Percentiles rank a stretch among this genome's conserved stretches.
These are phyloP conservation scores for Trichoderma pleuroti DNA, from an alignment of 2,329 filamentous ascomycete genomes.

Conservation along the genomic window DNA sequence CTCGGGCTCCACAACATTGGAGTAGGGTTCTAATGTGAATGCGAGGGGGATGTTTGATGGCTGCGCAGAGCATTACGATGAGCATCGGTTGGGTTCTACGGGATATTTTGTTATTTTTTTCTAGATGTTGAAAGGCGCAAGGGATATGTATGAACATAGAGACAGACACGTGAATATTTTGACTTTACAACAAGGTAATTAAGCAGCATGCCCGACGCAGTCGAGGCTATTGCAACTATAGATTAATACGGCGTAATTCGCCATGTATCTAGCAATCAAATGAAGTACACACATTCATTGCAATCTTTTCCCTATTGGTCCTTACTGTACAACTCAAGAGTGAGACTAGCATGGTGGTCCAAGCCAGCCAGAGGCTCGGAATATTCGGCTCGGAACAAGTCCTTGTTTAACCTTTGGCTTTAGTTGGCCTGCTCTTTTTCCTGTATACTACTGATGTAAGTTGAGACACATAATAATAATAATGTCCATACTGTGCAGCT, in stretches of 20 bases:
- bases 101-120: not conserved
- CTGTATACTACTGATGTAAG: not conserved
- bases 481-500: not conserved
- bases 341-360: not conserved
- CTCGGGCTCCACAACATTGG: not conserved
- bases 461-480: not conserved
- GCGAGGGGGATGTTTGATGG: not conserved
- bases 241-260: constrained; percentile 16
- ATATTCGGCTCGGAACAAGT: not conserved
- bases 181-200: constrained; percentile 5
- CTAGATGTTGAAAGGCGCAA: constrained; percentile 13
- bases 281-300: not conserved
- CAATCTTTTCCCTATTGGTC: not conserved
- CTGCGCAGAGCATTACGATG: constrained; percentile 2
- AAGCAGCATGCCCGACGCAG: not conserved
- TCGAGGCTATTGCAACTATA: constrained; percentile 16
- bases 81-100: not conserved
- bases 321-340: not conserved
- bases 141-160: constrained; percentile 19
- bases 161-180: constrained; percentile 9
- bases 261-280: constrained; percentile 13
- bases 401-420: not conserved
- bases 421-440: not conserved
- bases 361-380: not conserved
- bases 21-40: not conserved